These are phyloP conservation scores for Cryptococcus sp. DNA, from an alignment of 1,284 basidiomycete species.

Conservation along the genomic window DNA sequence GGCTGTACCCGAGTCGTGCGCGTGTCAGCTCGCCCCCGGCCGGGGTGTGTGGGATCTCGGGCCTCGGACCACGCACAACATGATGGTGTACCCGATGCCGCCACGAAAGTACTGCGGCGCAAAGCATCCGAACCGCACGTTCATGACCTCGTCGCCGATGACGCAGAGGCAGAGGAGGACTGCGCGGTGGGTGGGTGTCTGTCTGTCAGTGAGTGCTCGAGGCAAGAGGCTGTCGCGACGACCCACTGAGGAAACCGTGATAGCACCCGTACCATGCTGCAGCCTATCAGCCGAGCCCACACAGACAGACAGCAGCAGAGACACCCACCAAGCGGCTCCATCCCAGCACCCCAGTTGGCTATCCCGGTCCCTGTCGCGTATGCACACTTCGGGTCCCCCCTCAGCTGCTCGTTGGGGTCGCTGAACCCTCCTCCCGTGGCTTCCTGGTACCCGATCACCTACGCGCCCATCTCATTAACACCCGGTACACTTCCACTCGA, in stretches of 20 bases:
- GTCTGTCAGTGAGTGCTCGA: neutral
- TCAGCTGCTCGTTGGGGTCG: neutral
- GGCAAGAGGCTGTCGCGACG: neutral
- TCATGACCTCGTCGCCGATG: conserved; percentile 29
- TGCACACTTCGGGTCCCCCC: conserved; percentile 21
- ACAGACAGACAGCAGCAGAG: neutral
- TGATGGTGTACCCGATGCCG: conserved; percentile 34
- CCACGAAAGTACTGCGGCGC: conserved; percentile 33
- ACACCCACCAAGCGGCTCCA: conserved; percentile 26
- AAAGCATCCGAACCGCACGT: conserved; percentile 32
- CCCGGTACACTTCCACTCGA: neutral
- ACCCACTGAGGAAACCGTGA: conserved; percentile 24
- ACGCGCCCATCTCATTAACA: neutral
- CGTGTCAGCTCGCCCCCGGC: neutral
- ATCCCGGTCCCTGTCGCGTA: conserved; percentile 30
- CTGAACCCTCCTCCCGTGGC: neutral
- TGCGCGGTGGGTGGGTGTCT: conserved; percentile 1
- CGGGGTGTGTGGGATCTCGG: neutral
- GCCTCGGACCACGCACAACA: conserved; percentile 30
- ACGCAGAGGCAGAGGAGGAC: conserved; percentile 30
- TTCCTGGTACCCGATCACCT: conserved; percentile 6
- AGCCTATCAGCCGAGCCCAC: neutral
- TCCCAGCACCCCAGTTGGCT: conserved; percentile 25
- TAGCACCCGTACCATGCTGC: conserved; percentile 34
- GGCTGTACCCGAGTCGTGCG: conserved; percentile 14